Evolutionary conservation across 1,139 yeast genomes (phyloP), one percentile per base, ranked within the genome.

Genomic region (Hemisphaericaspora subhashii): DNA sequence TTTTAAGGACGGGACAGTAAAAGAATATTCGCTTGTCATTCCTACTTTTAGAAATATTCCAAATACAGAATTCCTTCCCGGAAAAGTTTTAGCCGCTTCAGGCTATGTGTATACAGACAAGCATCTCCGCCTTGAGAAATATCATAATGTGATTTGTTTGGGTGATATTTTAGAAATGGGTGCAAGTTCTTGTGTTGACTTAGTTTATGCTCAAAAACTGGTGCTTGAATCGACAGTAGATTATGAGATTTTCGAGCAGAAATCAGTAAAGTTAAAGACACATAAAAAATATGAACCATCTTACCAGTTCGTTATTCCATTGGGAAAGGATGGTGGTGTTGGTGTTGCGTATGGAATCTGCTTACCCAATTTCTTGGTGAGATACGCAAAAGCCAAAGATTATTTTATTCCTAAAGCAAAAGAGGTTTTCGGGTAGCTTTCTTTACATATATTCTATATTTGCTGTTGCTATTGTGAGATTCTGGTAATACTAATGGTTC

Each of bases 321-420:
- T 68, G 35, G 63, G 70, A 3, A 58, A 53, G 44, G 46, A 52
- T 3, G 70, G 70, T 17, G 74, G 74, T 17, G 66, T 66, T 33
- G 72, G 70, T 13, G 33, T 51, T 7, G 18, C 53, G 0, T 60
- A 50, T 42, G 71, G 70, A 5, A 56, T 54, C 47, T 25, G 42
- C 3, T 38, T 57, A 5, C 72, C 74, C 2, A 58, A 43, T 33
- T 65, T 67, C 40, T 14, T 63, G 9, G 61, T 64, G 12, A 43
- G 49, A 41, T 12, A 46, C 5, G 5, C 57, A 15, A 69, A 67
- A 47, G 35, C 56, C 3, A 57, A 45, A 35, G 58, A 57, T 37
- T 61, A 29, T 31, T 47, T 54, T 51, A 45, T 60, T 24, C 37
- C 57, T 2, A 44, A 49, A 29, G 49, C 46, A n/a, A 39, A 36